Percentiles rank a stretch among this genome's conserved stretches.
Evolutionary conservation across 768 basidiomycete genomes (phyloP).

Genomic region (Suillus bovinus): DNA sequence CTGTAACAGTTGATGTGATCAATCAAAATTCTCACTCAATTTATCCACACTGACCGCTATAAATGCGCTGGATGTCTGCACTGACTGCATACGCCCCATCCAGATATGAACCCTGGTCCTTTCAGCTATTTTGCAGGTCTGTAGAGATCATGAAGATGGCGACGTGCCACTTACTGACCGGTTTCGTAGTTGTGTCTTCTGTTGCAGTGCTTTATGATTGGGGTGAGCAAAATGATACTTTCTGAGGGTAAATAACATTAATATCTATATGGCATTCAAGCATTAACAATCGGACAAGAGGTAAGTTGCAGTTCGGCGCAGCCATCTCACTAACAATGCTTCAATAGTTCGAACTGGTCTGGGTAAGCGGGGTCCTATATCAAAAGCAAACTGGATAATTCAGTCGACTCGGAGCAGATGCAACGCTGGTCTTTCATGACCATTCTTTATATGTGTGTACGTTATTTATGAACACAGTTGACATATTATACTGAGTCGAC

Average conservation of each 20-base stretch:
- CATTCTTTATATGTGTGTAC: not conserved
- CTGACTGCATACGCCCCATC: too few relatives aligned
- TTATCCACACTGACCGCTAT: too few relatives aligned
- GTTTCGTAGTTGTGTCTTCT: not conserved
- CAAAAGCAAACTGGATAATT: not conserved
- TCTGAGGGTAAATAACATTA: not conserved
- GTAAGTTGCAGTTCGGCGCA: not conserved
- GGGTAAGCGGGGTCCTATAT: not conserved
- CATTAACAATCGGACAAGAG: not conserved
- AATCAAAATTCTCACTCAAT: too few relatives aligned
- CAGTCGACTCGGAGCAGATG: not conserved
- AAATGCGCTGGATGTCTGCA: too few relatives aligned
- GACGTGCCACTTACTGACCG: not conserved
- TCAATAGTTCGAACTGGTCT: not conserved
- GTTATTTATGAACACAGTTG: not conserved
- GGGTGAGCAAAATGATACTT: not conserved
- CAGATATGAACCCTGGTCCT: accelerated
- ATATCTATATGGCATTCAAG: not conserved
- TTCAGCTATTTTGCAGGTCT: not conserved
- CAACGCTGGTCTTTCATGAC: not conserved
- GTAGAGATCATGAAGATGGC: not conserved
- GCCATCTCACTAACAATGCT: not conserved
- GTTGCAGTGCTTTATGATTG: not conserved
- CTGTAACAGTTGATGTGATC: too few relatives aligned
- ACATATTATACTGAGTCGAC: not conserved